Evolutionary conservation across 345 rosid genomes (phyloP).

Genomic region (Aquilaria sinensis): DNA sequence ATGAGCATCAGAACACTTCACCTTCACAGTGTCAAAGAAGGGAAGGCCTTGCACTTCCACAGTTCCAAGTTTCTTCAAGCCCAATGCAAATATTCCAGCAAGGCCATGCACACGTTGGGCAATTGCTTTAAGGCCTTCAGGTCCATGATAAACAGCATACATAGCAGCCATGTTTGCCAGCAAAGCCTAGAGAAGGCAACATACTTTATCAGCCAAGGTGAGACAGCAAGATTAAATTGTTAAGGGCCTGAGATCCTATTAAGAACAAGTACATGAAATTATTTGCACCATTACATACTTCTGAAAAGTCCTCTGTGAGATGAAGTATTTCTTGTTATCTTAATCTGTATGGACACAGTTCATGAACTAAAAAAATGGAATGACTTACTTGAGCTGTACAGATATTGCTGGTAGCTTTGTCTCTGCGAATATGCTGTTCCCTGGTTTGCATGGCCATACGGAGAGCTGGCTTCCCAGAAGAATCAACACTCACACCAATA

Average conservation of each 20-base stretch:
- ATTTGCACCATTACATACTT: not conserved
- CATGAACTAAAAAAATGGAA: constrained; percentile 5
- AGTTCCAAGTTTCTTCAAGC: constrained; percentile 85
- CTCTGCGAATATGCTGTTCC: constrained; percentile 98
- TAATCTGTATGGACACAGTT: not conserved
- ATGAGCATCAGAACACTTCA: constrained; percentile 73
- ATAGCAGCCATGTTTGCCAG: constrained; percentile 99
- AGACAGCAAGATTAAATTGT: constrained; percentile 6
- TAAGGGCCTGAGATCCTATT: not conserved
- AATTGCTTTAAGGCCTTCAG: constrained; percentile 76
- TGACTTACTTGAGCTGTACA: constrained; percentile 93
- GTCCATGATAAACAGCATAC: constrained; percentile 98
- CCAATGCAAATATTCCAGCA: constrained; percentile 78
- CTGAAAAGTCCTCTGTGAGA: not conserved
- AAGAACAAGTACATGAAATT: not conserved
- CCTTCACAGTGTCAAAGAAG: constrained; percentile 92
- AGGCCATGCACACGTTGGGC: constrained; percentile 92
- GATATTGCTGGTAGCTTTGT: constrained; percentile 99
- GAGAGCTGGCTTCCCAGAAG: constrained; percentile 84
- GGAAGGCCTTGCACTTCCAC: constrained; percentile 83
- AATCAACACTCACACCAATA: constrained; percentile 92
- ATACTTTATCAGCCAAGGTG: constrained; percentile 14
- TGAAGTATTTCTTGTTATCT: not conserved
- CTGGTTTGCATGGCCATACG: constrained; percentile 99
- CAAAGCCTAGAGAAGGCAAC: constrained; percentile 55